A percentile compares a stretch with the other conserved stretches of the same genome.
Conservation (phyloP, 225 moss, liverwort and hornwort species). For the Physcomitrellopsis africana region DNA sequence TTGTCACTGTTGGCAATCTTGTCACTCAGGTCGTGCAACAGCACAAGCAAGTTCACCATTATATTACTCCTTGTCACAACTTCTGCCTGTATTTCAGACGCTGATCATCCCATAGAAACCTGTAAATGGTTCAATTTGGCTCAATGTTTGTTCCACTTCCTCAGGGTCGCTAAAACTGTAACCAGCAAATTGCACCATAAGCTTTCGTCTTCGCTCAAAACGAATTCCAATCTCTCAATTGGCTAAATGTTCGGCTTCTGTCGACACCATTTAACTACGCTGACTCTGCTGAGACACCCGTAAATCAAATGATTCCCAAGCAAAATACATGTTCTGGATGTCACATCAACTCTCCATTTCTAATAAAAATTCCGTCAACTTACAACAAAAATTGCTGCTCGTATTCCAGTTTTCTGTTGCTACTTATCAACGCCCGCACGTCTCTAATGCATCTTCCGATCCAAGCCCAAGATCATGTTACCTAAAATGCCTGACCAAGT, state of each 20-base stretch:
- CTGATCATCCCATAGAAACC: constrained; percentile 25
- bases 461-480: background rate
- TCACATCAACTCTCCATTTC: background rate
- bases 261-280: background rate
- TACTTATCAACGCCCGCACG: background rate
- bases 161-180: background rate
- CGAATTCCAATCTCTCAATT: background rate
- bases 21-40: constrained; percentile 89
- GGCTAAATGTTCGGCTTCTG: background rate
- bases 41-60: constrained; percentile 81
- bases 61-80: constrained; percentile 12
- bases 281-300: background rate
- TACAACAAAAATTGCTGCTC: background rate
- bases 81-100: background rate
- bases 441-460: background rate
- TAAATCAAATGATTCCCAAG: background rate
- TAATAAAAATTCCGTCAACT: background rate
- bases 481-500: constrained; percentile 3
- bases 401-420: background rate
- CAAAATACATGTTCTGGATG: background rate
- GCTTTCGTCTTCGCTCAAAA: background rate
- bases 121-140: background rate
- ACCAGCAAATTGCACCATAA: background rate
- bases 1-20: constrained; percentile 87
- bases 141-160: background rate